Base-by-base conservation (phyloP, 1,139 yeast species). In the Scheffersomyces illinoinensis region DNA sequence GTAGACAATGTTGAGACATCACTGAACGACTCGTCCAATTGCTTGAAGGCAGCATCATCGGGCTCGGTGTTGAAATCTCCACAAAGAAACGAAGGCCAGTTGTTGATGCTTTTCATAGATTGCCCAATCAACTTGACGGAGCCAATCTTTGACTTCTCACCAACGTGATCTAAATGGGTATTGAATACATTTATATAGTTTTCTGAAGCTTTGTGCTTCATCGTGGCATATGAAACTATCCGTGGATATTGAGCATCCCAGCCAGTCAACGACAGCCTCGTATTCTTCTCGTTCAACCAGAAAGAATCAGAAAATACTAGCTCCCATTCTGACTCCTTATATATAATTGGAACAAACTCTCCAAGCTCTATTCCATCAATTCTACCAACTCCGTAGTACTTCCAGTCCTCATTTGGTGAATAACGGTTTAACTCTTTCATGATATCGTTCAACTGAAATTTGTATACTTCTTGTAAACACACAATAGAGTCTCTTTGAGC, bases 101-200 rank as follows among this genome's bases (percentile, higher is more conserved):
- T 60, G 61, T 80, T 80, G 61, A 76, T 71, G 46, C 73, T 70
- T 48, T 72, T 68, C 72, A 82, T 77, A 57, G 73, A 74, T n/a
- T 73, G 67, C 24, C 78, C 71, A 52, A 85, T 82, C 57, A 84
- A 70, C 60, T 76, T 69, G 18, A 85, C 83, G 33, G 85, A 77
- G 59, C 82, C 77, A 50, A 73, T 66, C 53, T 88, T 70, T 0
- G 89, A 85, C 8, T 62, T 63, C 1, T 64, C 68, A 2, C 89
- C 89, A 49, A 72, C 68, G 61, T 85, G 87, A 66, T 85, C 89
- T 65, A 84, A 77, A 68, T 85, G 89, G 7, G 89, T 85, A 67
- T 83, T 83, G 70, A 82, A 83, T 19, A 84, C 76, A 60, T 84
- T 83, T 58, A 76, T 59, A 55, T 68, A 66, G 53, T 74, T 72